A percentile compares a stretch with the other conserved stretches of the same genome.
Conservation (phyloP, 768 basidiomycete genomes). For the Tylopilus cervinicoccineus region DNA sequence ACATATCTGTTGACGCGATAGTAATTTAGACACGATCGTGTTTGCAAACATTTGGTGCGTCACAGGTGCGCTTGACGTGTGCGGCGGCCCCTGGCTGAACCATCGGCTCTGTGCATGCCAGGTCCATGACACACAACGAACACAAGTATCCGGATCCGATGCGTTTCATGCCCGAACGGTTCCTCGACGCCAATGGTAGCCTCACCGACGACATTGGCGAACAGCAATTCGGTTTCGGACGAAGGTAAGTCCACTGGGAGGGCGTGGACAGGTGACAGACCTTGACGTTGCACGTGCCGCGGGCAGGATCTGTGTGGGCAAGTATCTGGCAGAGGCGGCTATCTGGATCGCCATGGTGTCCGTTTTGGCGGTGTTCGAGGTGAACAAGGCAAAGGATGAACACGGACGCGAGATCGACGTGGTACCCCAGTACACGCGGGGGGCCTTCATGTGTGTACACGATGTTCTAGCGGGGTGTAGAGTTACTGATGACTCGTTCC, state of each 20-base stretch:
- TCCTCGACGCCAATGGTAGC: slow-evolving; percentile 11
- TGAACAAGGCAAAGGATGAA: slow-evolving; percentile 29
- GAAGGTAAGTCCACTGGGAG: too few relatives aligned
- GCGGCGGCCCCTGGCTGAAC: too few relatives aligned
- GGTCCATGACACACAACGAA: slow-evolving; percentile 27
- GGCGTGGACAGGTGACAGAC: too few relatives aligned
- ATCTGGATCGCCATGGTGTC: slow-evolving; percentile 27
- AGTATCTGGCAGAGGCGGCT: slow-evolving; percentile 23
- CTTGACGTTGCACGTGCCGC: too few relatives aligned
- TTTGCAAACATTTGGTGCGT: slow-evolving; percentile 11
- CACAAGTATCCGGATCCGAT: slow-evolving; percentile 19
- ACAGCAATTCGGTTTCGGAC: slow-evolving; percentile 22
- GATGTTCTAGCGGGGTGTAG: background rate
- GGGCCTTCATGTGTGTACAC: slow-evolving; percentile 22
- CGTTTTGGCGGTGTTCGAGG: slow-evolving; percentile 23
- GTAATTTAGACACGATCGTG: background rate
- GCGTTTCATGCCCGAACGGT: slow-evolving; percentile 21
- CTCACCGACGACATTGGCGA: slow-evolving; percentile 18
- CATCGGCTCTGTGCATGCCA: too few relatives aligned
- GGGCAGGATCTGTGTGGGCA: slow-evolving; percentile 22
- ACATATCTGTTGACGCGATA: too few relatives aligned
- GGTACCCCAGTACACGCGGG: slow-evolving; percentile 21
- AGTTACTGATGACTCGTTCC: background rate
- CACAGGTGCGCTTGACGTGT: background rate
- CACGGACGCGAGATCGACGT: slow-evolving; percentile 29